Percentiles rank a stretch among this genome's conserved stretches.
Evolutionary conservation across 345 rosid species (phyloP).

Genomic region (Stellera chamaejasme): DNA sequence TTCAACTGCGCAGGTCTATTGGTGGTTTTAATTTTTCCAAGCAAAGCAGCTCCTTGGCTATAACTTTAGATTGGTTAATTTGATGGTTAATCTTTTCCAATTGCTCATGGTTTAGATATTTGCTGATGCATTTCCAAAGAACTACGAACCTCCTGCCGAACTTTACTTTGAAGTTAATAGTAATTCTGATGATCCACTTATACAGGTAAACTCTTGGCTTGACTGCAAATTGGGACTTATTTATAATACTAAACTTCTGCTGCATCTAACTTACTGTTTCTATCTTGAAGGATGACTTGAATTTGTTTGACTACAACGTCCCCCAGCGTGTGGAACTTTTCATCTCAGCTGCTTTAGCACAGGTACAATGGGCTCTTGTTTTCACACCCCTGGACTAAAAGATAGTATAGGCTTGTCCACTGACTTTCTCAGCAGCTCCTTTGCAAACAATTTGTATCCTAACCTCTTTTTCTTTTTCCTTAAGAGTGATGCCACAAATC

Average conservation of each 20-base stretch:
- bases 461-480: background rate
- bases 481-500: background rate
- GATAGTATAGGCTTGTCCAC: background rate
- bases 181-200: constrained; percentile 23
- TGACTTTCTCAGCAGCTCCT: constrained; percentile 6
- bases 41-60: background rate
- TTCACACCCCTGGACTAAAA: too few species aligned
- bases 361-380: constrained; percentile 22
- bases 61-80: background rate
- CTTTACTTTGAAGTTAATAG: constrained; percentile 41
- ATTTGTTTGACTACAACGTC: constrained; percentile 51
- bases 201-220: constrained; percentile 30
- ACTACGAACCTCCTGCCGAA: constrained; percentile 44
- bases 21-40: background rate
- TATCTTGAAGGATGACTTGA: constrained; percentile 29
- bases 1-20: constrained; percentile 37
- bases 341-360: constrained; percentile 39
- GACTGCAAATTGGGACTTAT: background rate
- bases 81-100: background rate
- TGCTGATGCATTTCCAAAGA: constrained; percentile 43
- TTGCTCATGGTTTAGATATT: constrained; percentile 27
- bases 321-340: constrained; percentile 39
- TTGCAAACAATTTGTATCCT: too few species aligned
- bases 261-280: constrained; percentile 4
- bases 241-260: background rate